Evolutionary conservation across 2,329 filamentous ascomycete genomes (phyloP).

Genomic region (Exophiala spinifera): DNA sequence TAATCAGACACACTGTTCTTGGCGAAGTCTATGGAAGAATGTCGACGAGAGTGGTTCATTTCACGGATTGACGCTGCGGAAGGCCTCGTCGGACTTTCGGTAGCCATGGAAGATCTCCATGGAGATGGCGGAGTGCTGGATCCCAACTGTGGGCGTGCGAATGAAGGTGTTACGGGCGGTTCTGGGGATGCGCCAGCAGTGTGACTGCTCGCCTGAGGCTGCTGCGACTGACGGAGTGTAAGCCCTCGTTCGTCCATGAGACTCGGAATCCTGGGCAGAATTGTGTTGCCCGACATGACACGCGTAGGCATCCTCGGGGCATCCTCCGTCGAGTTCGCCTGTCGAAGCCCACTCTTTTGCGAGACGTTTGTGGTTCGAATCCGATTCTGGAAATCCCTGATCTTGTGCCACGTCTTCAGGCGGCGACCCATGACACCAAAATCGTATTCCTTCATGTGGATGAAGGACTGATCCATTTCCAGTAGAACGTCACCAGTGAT

Average conservation of each 20-base stretch:
- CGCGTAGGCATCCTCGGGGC: slow-evolving; percentile 42
- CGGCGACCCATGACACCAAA: slow-evolving; percentile 85
- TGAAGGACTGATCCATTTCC: slow-evolving; percentile 90
- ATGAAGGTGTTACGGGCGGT: slow-evolving; percentile 29
- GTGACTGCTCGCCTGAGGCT: slow-evolving; percentile 15
- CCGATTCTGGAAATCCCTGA: slow-evolving; percentile 87
- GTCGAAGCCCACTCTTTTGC: slow-evolving; percentile 30
- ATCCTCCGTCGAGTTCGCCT: slow-evolving; percentile 39
- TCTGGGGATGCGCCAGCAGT: slow-evolving; percentile 6
- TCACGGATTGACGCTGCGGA: slow-evolving; percentile 81
- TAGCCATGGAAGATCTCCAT: slow-evolving; percentile 41
- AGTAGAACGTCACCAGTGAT: slow-evolving; percentile 90
- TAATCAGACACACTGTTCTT: slow-evolving; percentile 31
- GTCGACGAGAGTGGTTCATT: slow-evolving; percentile 77
- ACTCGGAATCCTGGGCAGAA: slow-evolving; percentile 45
- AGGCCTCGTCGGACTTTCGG: slow-evolving; percentile 52
- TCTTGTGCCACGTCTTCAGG: slow-evolving; percentile 94
- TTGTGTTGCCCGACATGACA: slow-evolving; percentile 37
- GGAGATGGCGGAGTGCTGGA: slow-evolving; percentile 45
- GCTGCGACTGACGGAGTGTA: slow-evolving; percentile 26
- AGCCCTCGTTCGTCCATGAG: slow-evolving; percentile 36
- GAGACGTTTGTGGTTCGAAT: slow-evolving; percentile 58
- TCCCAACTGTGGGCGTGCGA: slow-evolving; percentile 26
- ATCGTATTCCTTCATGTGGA: slow-evolving; percentile 94
- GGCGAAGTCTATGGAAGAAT: slow-evolving; percentile 79